Base-by-base conservation (phyloP, 2,329 filamentous ascomycete species). In the Gyromitra esculenta region DNA sequence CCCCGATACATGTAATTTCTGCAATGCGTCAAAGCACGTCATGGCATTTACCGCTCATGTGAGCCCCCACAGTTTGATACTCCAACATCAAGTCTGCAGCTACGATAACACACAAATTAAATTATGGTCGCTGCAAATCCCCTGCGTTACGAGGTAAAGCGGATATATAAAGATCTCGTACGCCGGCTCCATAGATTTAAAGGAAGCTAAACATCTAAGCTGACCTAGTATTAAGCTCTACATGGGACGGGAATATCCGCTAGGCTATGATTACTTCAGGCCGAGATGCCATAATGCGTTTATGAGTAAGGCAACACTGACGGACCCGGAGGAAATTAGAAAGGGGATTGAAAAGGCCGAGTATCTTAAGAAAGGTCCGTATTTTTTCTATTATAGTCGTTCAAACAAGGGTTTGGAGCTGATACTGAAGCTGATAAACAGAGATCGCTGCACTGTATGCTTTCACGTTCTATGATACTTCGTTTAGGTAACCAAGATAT, bases 381-480 rank as follows among this genome's bases (percentile, higher is more conserved):
- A 41, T 69, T 37, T 39, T 13, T 35, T 75, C 57, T 43, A 11
- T 57, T 7, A 15, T 18, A 8, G 45, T 3, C 35, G 13, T 45
- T 43, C 39, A 15, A 13, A 35, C 18, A 48, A 45, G 52, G 9
- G 15, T 63, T 67, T 21, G 21, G 39, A 63, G 8, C 67, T 75
- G 31, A 75, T 63, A 57, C 41, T 39, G 9, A 11, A 52, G 21
- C 37, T 43, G 48, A 11, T 50, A 2, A 31, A 7, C 39, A 75
- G 95, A 97, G 83, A 93, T 98, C 77, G 94, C 97, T 85, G 91
- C 94, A 18, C 83, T 98, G 92, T 97, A 87, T 89, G 92, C 88
- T 66, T 67, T 63, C 15, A 52, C 56, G 21, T 50, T 21, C 11
- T 11, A 60, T 35, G 45, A 56, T 75, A 48, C 25, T 31, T 31